These are phyloP conservation scores for Penicillium cosmopolitanum DNA, from an alignment of 495 filamentous ascomycete species.

Conservation along the genomic window DNA sequence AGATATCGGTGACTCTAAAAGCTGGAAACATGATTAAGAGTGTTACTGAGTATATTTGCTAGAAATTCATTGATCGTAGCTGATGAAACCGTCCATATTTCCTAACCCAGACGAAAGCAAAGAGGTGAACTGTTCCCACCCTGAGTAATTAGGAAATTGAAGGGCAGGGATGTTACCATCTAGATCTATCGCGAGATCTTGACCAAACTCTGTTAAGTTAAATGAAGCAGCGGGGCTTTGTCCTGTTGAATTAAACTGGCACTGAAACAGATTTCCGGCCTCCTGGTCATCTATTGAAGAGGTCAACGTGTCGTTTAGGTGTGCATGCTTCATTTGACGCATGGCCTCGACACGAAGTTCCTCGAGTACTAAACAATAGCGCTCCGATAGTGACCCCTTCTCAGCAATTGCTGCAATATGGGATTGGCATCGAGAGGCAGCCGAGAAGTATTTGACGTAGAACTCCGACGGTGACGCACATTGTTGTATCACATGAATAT, in stretches of 20 bases:
- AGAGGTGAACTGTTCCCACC: conserved; percentile 6
- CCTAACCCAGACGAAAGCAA: conserved; percentile 4
- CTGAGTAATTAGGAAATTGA: background rate
- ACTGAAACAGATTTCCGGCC: background rate
- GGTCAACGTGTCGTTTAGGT: background rate
- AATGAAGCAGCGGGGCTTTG: background rate
- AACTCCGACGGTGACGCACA: background rate
- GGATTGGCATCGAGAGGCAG: conserved; percentile 5
- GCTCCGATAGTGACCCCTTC: conserved; percentile 3
- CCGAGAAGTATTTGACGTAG: conserved; percentile 2
- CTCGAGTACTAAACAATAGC: conserved; percentile 9
- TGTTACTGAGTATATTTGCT: background rate
- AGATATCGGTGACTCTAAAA: too few species aligned
- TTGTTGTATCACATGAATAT: conserved; percentile 9
- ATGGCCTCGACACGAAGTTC: conserved; percentile 8
- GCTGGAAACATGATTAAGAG: too few species aligned
- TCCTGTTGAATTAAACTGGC: background rate
- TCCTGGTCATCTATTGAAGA: too few species aligned
- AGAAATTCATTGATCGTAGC: background rate
- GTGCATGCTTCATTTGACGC: background rate
- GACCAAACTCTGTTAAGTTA: background rate
- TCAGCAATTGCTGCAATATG: conserved; percentile 8
- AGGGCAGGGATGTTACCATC: background rate
- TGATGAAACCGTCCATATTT: conserved; percentile 4
- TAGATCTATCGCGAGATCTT: background rate